Evolutionary conservation across 805 yeast genomes (phyloP), one percentile per base, ranked within the genome.

Genomic region (Starmerella floricola): DNA sequence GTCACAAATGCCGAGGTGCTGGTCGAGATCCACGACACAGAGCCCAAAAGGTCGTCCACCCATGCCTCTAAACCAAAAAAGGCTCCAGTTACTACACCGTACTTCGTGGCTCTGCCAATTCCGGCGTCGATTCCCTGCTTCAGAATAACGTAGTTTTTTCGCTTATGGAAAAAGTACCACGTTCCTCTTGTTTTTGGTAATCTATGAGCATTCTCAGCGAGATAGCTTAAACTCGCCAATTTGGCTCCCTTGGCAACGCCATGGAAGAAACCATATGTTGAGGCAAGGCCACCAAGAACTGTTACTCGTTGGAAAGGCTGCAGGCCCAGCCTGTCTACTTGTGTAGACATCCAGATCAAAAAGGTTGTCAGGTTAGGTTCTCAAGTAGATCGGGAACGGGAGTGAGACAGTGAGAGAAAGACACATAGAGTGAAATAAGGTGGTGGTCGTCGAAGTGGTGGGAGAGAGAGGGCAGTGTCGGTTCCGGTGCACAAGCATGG

Each of bases 101-200:
- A 64, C 52, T 67, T 70, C 15, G 52, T 48, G 41, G 66, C 70
- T 8, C 64, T 63, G 29, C 53, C 58, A n/a, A 69, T 51, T 0
- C 79, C 86, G 6, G 50, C 41, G 16, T 62, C 63, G 48, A 74
- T 61, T 1, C 82, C 83, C 21, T 66, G 65, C 44, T 71, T 66
- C 28, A 79, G 59, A 61, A 83, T 74, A 24, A 79, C 80, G 58
- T 81, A 80, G 60, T 81, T 79, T 63, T 82, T 84, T 48, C 84
- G 69, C 61, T 80, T 83, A 61, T 84, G 91, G 60, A 84, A 84
- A 57, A 78, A 79, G 55, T 79, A 84, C 95, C 94, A 84, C 0
- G 88, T 91, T 17, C 84, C 86, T 41, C 74, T 78, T 0, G 79
- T 74, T 18, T 60, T 67, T 6, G 95, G 95, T 44, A 85, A 62